Conservation (phyloP, 2,329 filamentous ascomycete genomes). For the Microcyclospora tardicrescens region DNA sequence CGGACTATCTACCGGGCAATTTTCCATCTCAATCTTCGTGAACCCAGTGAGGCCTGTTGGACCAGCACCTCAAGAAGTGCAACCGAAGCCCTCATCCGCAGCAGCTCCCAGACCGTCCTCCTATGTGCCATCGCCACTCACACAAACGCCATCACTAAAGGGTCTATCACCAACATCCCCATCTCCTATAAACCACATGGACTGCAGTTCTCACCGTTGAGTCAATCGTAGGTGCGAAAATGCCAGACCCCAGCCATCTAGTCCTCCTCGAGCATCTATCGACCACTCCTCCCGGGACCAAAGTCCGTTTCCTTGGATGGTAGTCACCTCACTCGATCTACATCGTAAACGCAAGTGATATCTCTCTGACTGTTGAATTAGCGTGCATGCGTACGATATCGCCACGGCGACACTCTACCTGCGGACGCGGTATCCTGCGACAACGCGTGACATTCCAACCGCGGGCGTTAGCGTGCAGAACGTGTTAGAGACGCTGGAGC, state of each 20-base stretch:
- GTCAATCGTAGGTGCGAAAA: too few relatives aligned
- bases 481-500: constrained; percentile 51
- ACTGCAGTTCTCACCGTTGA: too few relatives aligned
- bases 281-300: constrained; percentile 40
- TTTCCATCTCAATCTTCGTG: too few relatives aligned
- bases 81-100: too few relatives aligned
- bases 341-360: background rate
- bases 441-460: constrained; percentile 22
- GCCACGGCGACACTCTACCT: constrained; percentile 50
- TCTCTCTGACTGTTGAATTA: constrained; percentile 19
- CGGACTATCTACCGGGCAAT: too few relatives aligned
- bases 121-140: too few relatives aligned
- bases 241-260: constrained; percentile 20
- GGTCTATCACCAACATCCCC: too few relatives aligned
- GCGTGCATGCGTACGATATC: constrained; percentile 47
- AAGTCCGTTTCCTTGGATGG: constrained; percentile 89
- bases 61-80: too few relatives aligned
- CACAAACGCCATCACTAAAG: too few relatives aligned
- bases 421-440: constrained; percentile 49
- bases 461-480: constrained; percentile 59
- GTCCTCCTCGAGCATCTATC: constrained; percentile 38
- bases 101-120: too few relatives aligned
- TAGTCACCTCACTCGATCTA: constrained; percentile 34
- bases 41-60: too few relatives aligned
- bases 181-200: too few relatives aligned